Percentiles rank a stretch among this genome's conserved stretches.
Conservation (phyloP, 768 basidiomycete species). For the Mrakia blollopis region DNA sequence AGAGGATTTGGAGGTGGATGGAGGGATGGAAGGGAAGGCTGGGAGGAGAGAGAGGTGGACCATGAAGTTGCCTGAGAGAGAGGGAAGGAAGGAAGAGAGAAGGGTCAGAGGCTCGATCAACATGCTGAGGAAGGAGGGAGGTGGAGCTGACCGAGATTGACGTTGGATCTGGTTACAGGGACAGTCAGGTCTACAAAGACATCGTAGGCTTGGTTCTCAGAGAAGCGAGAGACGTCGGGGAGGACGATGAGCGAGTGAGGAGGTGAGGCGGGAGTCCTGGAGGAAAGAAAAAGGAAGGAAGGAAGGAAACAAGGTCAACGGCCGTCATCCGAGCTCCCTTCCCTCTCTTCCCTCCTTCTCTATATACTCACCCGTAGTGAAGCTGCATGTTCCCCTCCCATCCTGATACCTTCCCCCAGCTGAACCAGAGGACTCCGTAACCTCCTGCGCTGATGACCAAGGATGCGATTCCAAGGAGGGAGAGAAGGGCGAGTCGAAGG, state of each 20-base stretch:
- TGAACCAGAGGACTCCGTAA: conserved; percentile 23
- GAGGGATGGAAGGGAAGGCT: not conserved
- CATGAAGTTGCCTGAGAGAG: conserved; percentile 22
- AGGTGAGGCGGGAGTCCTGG: not conserved
- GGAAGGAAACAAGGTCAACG: not conserved
- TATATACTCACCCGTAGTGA: conserved; percentile 12
- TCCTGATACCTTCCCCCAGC: conserved; percentile 17
- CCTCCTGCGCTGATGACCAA: not conserved
- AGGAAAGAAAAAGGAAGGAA: not conserved
- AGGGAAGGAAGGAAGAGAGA: not conserved
- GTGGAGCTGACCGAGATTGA: conserved; percentile 15
- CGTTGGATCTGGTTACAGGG: conserved; percentile 7
- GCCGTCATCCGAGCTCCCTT: not conserved
- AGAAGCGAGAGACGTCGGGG: not conserved
- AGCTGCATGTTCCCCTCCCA: conserved; percentile 7
- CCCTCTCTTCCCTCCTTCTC: not conserved
- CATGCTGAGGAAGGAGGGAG: not conserved
- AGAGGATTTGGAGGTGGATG: not conserved
- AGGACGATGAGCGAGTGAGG: conserved; percentile 5
- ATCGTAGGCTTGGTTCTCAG: conserved; percentile 18
- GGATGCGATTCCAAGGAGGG: not conserved
- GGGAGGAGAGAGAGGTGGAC: conserved; percentile 11
- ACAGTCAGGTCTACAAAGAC: conserved; percentile 14
- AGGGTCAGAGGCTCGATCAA: not conserved
- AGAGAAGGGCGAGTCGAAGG: conserved; percentile 1